phyloP scores from a whole-genome alignment of 306 rosid species.

The Corylus avellana region DNA sequence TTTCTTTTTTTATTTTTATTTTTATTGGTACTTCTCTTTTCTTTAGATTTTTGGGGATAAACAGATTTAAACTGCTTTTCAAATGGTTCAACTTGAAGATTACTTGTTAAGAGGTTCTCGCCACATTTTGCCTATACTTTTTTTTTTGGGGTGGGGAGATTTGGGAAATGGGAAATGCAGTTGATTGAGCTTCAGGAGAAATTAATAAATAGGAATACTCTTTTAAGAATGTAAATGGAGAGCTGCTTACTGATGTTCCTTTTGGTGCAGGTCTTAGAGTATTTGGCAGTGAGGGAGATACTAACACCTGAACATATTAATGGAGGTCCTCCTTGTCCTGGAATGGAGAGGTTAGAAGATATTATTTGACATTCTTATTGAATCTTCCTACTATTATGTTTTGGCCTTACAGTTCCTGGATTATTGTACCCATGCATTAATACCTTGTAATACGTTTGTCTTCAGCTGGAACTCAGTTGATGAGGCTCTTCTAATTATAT shows the following conservation, averaged over 20 bases:
- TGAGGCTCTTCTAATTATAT: not conserved
- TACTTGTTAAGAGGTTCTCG: not conserved
- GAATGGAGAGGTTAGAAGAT: slow-evolving; percentile 92
- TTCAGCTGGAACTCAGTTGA: not conserved
- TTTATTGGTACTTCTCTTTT: not conserved
- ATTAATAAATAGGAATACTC: not conserved
- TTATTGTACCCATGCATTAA: not conserved
- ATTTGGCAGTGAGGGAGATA: slow-evolving; percentile 71
- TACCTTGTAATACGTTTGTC: not conserved
- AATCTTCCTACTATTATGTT: not conserved
- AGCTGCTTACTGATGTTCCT: not conserved
- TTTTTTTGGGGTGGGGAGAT: not conserved
- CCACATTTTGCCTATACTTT: not conserved
- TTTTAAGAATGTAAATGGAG: not conserved
- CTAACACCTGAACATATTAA: slow-evolving; percentile 79
- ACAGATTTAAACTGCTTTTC: not conserved
- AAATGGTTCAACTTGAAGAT: not conserved
- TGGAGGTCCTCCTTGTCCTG: slow-evolving; percentile 82
- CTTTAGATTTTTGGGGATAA: not conserved
- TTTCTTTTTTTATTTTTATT: too few species aligned
- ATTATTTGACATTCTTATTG: not conserved
- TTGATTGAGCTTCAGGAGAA: not conserved
- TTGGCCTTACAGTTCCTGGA: not conserved
- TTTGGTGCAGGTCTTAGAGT: slow-evolving; percentile 75
- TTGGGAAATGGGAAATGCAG: not conserved